These are phyloP conservation scores for Eucalyptus rudis DNA, from an alignment of 345 rosid genomes.

Conservation along the genomic window DNA sequence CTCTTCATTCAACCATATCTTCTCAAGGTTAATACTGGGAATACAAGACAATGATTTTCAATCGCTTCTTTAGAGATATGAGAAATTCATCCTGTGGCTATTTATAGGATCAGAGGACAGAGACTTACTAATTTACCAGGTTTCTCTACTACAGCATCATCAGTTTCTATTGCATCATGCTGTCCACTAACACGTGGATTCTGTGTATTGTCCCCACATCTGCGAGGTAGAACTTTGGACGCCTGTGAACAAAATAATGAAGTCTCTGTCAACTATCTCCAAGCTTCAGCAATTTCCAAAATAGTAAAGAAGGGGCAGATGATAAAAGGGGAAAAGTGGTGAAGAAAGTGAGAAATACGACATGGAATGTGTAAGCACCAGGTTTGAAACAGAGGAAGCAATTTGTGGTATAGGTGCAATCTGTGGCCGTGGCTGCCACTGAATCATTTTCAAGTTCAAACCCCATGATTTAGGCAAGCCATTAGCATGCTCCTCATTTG, in stretches of 20 bases:
- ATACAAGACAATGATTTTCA: neutral
- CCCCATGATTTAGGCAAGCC: constrained; percentile 8
- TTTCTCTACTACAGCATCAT: constrained; percentile 23
- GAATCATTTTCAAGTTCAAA: constrained; percentile 31
- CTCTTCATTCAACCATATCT: neutral
- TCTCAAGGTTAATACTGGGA: neutral
- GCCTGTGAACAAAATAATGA: constrained; percentile 23
- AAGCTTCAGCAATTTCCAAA: neutral
- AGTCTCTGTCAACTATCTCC: neutral
- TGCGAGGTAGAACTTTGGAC: constrained; percentile 30
- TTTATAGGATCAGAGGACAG: neutral
- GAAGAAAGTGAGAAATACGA: neutral
- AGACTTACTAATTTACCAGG: constrained; percentile 38
- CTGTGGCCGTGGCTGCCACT: constrained; percentile 49
- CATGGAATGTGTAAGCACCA: constrained; percentile 43
- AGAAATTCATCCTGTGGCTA: neutral
- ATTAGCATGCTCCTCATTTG: constrained; percentile 7
- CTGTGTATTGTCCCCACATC: constrained; percentile 19
- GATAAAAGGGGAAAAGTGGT: neutral
- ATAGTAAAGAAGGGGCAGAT: neutral
- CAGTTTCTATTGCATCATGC: constrained; percentile 15
- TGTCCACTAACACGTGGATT: constrained; percentile 6
- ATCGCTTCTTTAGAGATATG: neutral
- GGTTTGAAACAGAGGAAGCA: constrained; percentile 62
- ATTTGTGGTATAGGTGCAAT: constrained; percentile 33